Evolutionary conservation across 352 stramenopile genomes (phyloP).

Genomic region (Phytophthora pini): DNA sequence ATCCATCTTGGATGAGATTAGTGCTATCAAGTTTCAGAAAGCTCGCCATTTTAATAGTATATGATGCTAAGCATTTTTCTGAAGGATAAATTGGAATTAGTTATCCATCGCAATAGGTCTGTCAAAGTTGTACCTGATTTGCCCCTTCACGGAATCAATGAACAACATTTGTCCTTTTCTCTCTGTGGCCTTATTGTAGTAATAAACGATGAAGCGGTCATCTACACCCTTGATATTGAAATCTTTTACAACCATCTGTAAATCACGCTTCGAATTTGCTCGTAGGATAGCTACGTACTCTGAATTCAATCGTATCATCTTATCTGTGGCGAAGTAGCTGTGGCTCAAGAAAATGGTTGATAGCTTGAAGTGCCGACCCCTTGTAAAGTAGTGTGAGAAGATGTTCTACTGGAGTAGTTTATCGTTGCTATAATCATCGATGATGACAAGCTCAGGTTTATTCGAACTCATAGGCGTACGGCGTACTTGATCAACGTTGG

Average conservation of each 20-base stretch:
- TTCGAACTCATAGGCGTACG: conserved; percentile 4
- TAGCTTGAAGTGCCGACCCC: conserved; percentile 3
- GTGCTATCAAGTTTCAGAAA: conserved; percentile 8
- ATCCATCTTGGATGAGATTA: conserved; percentile 10
- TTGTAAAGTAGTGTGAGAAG: conserved; percentile 1
- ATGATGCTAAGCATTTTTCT: conserved; percentile 1
- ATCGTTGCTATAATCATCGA: conserved; percentile 29
- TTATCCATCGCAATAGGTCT: background rate
- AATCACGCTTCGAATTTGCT: conserved; percentile 17
- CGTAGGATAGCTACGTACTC: conserved; percentile 19
- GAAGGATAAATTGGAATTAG: background rate
- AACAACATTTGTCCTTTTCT: conserved; percentile 13
- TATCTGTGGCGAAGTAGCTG: conserved; percentile 14
- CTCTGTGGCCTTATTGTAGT: conserved; percentile 16
- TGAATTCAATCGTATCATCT: conserved; percentile 13
- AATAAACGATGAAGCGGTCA: conserved; percentile 17
- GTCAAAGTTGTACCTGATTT: conserved; percentile 12
- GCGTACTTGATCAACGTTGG: conserved; percentile 1
- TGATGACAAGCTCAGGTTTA: conserved; percentile 25
- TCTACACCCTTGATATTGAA: conserved; percentile 16
- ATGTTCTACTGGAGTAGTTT: conserved; percentile 4
- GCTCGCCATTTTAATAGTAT: background rate
- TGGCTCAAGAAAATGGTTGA: conserved; percentile 10
- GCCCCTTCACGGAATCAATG: conserved; percentile 9
- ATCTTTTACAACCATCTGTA: conserved; percentile 15